Evolutionary conservation across 2,329 filamentous ascomycete genomes (phyloP).

Genomic region (Dothideomycetes sp.): DNA sequence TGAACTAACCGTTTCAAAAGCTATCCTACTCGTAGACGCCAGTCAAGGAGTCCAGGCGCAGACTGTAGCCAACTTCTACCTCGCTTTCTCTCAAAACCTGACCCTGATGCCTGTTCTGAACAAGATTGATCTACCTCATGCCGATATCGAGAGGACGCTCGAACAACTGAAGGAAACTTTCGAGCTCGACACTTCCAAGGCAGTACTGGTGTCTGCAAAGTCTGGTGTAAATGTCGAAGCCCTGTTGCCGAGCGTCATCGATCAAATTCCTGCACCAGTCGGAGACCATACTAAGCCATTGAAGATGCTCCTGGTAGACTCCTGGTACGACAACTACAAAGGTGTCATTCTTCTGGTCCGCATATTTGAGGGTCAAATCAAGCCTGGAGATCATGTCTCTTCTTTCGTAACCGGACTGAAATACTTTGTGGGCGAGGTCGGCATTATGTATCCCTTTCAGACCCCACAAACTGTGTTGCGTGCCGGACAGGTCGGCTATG

Average conservation of each 20-base stretch:
- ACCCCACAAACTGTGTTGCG: conserved; percentile 70
- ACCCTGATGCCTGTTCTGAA: conserved; percentile 86
- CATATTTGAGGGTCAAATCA: conserved; percentile 78
- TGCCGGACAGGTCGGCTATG: conserved; percentile 90
- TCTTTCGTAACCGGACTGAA: conserved; percentile 81
- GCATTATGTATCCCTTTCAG: conserved; percentile 87
- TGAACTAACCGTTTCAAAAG: conserved; percentile 23
- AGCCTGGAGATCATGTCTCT: conserved; percentile 71
- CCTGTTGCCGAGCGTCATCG: conserved; percentile 77
- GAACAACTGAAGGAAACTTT: conserved; percentile 80
- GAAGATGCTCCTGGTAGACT: conserved; percentile 83
- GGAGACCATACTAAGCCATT: conserved; percentile 65
- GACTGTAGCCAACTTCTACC: conserved; percentile 96
- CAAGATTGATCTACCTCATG: conserved; percentile 87
- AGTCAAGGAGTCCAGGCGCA: conserved; percentile 95
- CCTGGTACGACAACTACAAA: conserved; percentile 95
- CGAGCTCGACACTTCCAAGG: conserved; percentile 69
- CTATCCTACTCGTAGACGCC: conserved; percentile 84
- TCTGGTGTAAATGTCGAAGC: conserved; percentile 77
- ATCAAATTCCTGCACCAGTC: conserved; percentile 68
- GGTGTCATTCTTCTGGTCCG: conserved; percentile 86
- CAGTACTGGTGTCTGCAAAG: conserved; percentile 78
- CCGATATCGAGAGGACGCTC: conserved; percentile 75
- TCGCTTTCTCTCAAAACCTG: conserved; percentile 86
- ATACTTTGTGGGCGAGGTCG: conserved; percentile 91